Percentiles rank a stretch among this genome's conserved stretches.
phyloP scores from a whole-genome alignment of 768 basidiomycete genomes.

The Xerocomellus intermedius region DNA sequence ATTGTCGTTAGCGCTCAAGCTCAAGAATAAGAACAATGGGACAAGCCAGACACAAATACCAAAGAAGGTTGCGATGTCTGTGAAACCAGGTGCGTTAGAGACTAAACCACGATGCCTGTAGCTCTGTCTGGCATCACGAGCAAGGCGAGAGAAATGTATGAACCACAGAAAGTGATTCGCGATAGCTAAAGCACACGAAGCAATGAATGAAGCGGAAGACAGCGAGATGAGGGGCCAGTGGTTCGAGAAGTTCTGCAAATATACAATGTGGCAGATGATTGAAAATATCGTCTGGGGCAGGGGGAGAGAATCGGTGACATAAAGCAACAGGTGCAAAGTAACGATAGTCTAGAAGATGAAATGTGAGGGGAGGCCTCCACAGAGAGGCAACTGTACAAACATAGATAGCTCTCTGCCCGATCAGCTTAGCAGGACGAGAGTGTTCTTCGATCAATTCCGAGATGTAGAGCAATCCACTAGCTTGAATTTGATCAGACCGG shows the following conservation, averaged over 20 bases:
- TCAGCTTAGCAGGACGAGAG: conserved; percentile 71
- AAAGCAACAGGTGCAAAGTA: conserved; percentile 70
- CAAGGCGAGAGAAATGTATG: conserved; percentile 81
- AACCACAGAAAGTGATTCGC: conserved; percentile 96
- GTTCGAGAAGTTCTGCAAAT: conserved; percentile 87
- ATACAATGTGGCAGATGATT: conserved; percentile 79
- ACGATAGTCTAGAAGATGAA: conserved; percentile 65
- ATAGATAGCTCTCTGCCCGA: conserved; percentile 86
- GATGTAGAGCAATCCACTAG: conserved; percentile 89
- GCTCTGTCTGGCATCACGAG: conserved; percentile 58
- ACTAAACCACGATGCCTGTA: conserved; percentile 44
- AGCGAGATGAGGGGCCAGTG: conserved; percentile 94
- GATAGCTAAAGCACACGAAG: conserved; percentile 83
- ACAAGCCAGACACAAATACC: conserved; percentile 84
- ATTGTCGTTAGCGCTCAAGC: conserved; percentile 95
- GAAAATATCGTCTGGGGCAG: conserved; percentile 74
- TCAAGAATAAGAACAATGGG: conserved; percentile 92
- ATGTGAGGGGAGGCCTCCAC: conserved; percentile 1
- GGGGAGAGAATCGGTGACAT: conserved; percentile 80
- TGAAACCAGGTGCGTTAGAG: conserved; percentile 47
- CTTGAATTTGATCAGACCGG: conserved; percentile 40
- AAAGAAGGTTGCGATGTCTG: conserved; percentile 82
- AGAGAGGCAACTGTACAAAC: conserved; percentile 47
- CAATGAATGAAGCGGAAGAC: conserved; percentile 77
- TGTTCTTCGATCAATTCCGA: conserved; percentile 97